phyloP scores from a whole-genome alignment of 495 filamentous ascomycete genomes.

The Aspergillus egyptiacus region DNA sequence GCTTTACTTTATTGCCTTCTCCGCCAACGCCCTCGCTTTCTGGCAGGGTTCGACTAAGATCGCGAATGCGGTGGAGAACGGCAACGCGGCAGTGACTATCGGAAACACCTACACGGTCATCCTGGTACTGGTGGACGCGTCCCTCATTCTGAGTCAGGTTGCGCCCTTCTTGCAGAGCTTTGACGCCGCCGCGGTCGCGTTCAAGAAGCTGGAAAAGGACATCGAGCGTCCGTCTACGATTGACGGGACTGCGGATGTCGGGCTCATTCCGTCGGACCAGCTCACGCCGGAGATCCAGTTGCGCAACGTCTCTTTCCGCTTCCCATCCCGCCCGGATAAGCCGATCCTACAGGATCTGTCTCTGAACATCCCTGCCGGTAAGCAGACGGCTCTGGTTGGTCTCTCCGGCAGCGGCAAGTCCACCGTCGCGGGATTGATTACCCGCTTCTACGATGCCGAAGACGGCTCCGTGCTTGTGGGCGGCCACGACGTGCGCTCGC shows the following conservation, averaged over 20 bases:
- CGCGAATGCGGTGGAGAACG: conserved; percentile 41
- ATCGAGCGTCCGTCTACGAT: conserved; percentile 49
- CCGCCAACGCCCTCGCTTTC: conserved; percentile 58
- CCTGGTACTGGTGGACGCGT: conserved; percentile 57
- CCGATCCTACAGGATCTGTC: conserved; percentile 45
- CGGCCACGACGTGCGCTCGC: conserved; percentile 41
- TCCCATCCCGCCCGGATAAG: conserved; percentile 54
- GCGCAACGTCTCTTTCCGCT: conserved; percentile 51
- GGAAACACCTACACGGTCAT: conserved; percentile 60
- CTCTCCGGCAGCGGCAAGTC: conserved; percentile 67
- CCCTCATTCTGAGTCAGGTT: conserved; percentile 55
- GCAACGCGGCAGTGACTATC: conserved; percentile 34
- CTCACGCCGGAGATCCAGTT: conserved; percentile 39
- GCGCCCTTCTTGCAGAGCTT: conserved; percentile 62
- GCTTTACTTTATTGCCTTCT: conserved; percentile 59
- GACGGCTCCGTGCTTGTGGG: conserved; percentile 43
- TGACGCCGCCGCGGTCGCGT: conserved; percentile 49
- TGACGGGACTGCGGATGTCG: conserved; percentile 37
- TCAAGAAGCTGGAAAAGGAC: conserved; percentile 40
- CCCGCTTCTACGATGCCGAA: conserved; percentile 45
- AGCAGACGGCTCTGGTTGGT: conserved; percentile 61
- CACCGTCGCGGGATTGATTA: conserved; percentile 52
- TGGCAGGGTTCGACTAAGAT: conserved; percentile 58
- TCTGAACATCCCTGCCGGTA: conserved; percentile 48
- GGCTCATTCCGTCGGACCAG: conserved; percentile 25